These are phyloP conservation scores for Fusarium sp. DNA, from an alignment of 2,329 filamentous ascomycete species.

Conservation along the genomic window DNA sequence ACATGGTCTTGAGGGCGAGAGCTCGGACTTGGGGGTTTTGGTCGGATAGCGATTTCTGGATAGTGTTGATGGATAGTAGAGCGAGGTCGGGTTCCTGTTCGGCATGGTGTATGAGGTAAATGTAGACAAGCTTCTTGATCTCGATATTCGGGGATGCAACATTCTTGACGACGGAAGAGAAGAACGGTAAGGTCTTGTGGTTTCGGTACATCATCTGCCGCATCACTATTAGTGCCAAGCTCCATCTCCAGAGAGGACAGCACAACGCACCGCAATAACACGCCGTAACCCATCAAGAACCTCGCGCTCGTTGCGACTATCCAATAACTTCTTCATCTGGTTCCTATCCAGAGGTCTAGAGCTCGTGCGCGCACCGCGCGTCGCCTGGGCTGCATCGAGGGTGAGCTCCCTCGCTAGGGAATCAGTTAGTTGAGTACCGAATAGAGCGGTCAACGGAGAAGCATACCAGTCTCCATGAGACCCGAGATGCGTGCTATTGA, in stretches of 20 bases:
- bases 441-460: slow-evolving; percentile 16
- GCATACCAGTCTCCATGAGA: slow-evolving; percentile 91
- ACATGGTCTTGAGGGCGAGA: slow-evolving; percentile 95
- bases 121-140: slow-evolving; percentile 98
- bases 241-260: neutral
- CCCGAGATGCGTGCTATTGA: slow-evolving; percentile 94
- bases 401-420: slow-evolving; percentile 90
- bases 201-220: slow-evolving; percentile 92
- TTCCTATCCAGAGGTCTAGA: slow-evolving; percentile 77
- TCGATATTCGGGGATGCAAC: slow-evolving; percentile 93
- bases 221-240: slow-evolving; percentile 14
- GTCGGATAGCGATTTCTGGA: slow-evolving; percentile 97
- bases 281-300: slow-evolving; percentile 90
- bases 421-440: slow-evolving; percentile 36
- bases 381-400: slow-evolving; percentile 93
- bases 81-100: slow-evolving; percentile 96
- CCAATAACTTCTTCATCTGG: slow-evolving; percentile 93
- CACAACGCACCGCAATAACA: slow-evolving; percentile 80
- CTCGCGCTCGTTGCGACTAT: slow-evolving; percentile 92
- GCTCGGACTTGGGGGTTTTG: slow-evolving; percentile 90
- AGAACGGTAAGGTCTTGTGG: slow-evolving; percentile 89
- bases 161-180: slow-evolving; percentile 98
- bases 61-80: slow-evolving; percentile 96
- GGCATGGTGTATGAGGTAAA: slow-evolving; percentile 96
- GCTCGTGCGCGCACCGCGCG: slow-evolving; percentile 72